A percentile compares a stretch with the other conserved stretches of the same genome.
These are phyloP conservation scores for Francoa sonchifolia DNA, from an alignment of 441 rosid genomes.

Conservation along the genomic window DNA sequence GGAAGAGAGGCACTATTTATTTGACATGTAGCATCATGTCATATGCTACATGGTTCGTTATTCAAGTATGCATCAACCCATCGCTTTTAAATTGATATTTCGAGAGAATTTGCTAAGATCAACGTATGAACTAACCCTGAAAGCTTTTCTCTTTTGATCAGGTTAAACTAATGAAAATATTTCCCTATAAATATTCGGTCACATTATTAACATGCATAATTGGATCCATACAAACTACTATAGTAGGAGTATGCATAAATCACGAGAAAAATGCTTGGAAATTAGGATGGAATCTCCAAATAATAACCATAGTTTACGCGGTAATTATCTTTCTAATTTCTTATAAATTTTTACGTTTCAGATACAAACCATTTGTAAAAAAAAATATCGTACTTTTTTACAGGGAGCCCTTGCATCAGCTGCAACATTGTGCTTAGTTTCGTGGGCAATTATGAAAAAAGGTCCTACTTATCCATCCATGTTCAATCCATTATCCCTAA, in stretches of 20 bases:
- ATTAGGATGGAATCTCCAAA: slow-evolving; percentile 26
- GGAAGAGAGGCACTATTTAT: slow-evolving; percentile 22
- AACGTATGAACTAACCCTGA: too few relatives aligned
- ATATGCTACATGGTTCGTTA: slow-evolving; percentile 24
- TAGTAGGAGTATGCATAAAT: slow-evolving; percentile 24
- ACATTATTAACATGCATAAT: slow-evolving; percentile 27
- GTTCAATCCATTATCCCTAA: slow-evolving; percentile 34
- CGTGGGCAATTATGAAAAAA: slow-evolving; percentile 19
- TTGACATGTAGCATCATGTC: slow-evolving; percentile 18
- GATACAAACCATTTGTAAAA: neutral
- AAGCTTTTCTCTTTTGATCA: neutral
- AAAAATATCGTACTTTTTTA: neutral
- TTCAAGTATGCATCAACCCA: slow-evolving; percentile 22
- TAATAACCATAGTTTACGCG: slow-evolving; percentile 27
- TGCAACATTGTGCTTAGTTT: slow-evolving; percentile 23
- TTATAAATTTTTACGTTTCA: neutral
- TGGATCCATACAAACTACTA: slow-evolving; percentile 16
- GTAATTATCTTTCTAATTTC: slow-evolving; percentile 10
- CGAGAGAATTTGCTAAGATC: neutral
- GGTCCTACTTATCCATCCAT: slow-evolving; percentile 39
- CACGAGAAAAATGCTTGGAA: slow-evolving; percentile 17
- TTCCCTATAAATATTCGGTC: slow-evolving; percentile 28
- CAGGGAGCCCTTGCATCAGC: slow-evolving; percentile 33
- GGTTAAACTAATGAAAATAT: slow-evolving; percentile 23
- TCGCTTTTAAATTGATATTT: neutral